These are phyloP conservation scores for Ceratonia siliqua DNA, from an alignment of 306 rosid species.

Conservation along the genomic window DNA sequence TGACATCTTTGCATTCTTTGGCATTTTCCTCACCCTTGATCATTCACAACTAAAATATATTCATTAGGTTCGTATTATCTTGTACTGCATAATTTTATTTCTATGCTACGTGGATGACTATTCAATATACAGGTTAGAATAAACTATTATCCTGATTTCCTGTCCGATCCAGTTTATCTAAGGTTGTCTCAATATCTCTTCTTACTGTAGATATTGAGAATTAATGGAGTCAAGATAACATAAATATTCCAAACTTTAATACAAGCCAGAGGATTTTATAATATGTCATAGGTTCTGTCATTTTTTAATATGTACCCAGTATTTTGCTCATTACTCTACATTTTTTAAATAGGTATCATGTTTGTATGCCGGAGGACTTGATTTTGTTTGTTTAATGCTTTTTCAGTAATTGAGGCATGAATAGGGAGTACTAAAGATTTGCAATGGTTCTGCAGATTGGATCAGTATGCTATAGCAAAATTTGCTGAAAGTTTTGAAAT, in stretches of 20 bases:
- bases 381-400: neutral
- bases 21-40: neutral
- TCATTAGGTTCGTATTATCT: neutral
- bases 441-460: slow-evolving; percentile 70
- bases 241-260: neutral
- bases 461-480: slow-evolving; percentile 92
- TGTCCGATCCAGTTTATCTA: neutral
- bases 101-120: neutral
- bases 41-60: neutral
- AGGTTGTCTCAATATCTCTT: neutral
- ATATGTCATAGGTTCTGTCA: neutral
- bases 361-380: neutral
- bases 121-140: neutral
- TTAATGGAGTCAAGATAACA: neutral
- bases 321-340: slow-evolving; percentile 14
- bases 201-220: neutral
- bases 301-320: neutral
- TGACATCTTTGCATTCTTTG: neutral
- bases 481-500: slow-evolving; percentile 95
- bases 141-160: neutral
- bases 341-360: neutral
- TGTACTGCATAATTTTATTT: neutral
- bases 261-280: neutral
- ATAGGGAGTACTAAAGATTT: slow-evolving; percentile 29
- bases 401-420: slow-evolving; percentile 24